phyloP scores from a whole-genome alignment of 2,329 filamentous ascomycete genomes.

The Biscogniauxia marginata region DNA sequence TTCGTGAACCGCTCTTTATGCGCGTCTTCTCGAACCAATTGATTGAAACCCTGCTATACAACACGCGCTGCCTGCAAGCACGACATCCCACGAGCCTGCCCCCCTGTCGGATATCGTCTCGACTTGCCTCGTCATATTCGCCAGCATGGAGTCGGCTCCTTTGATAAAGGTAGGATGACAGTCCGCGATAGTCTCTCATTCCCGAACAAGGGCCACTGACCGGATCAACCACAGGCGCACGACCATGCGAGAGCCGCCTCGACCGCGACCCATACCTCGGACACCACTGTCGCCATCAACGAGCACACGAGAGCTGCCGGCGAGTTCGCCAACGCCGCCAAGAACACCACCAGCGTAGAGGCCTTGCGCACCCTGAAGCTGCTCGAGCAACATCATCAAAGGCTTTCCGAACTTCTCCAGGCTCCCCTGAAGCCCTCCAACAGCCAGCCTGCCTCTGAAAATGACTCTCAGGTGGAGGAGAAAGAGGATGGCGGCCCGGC shows the following conservation, averaged over 20 bases:
- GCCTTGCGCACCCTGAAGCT: slow-evolving; percentile 81
- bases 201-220: background rate
- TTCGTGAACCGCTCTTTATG: no score
- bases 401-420: slow-evolving; percentile 77
- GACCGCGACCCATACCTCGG: slow-evolving; percentile 68
- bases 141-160: slow-evolving; percentile 39
- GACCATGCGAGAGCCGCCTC: slow-evolving; percentile 85
- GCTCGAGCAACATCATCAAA: slow-evolving; percentile 83
- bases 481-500: slow-evolving; percentile 31
- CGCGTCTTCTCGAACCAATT: background rate
- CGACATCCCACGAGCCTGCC: no score
- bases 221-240: slow-evolving; percentile 61
- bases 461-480: slow-evolving; percentile 36
- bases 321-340: slow-evolving; percentile 83
- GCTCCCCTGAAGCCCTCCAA: slow-evolving; percentile 58
- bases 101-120: background rate
- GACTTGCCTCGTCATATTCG: background rate
- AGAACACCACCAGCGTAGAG: slow-evolving; percentile 64
- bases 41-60: background rate
- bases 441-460: slow-evolving; percentile 36
- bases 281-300: slow-evolving; percentile 79
- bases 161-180: slow-evolving; percentile 58
- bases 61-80: no score
- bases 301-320: slow-evolving; percentile 86
- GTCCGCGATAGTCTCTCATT: background rate